Evolutionary conservation across 768 basidiomycete genomes (phyloP), one percentile per base, ranked within the genome.

Genomic region (Leccinum uliginosum): DNA sequence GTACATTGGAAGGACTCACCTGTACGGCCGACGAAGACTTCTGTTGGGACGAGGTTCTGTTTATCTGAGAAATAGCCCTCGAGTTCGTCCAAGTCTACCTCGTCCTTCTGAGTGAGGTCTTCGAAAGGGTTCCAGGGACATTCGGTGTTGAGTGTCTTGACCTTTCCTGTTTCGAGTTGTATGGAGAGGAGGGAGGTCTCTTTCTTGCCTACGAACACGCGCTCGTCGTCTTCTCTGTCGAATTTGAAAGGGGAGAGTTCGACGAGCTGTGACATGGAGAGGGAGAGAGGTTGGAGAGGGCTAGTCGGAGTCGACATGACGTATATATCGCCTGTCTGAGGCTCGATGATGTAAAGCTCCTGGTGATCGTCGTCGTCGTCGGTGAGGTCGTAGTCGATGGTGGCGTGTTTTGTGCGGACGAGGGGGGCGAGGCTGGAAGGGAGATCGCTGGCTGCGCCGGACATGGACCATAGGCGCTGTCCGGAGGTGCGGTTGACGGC

Each of bases 271-370:
- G 91, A 77, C 83, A 98, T 92, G 50, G 93, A 86, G 60, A 97
- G 83, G 1, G 94, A 93, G 59, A 99, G 87, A 49, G 89, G 91
- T 65, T 93, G 87, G 43, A 98, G 79, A 2, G 87, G 83, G 50
- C 80, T 81, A 14, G 78, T 78, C 1, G 86, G 84, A 0, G 83
- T 80, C 6, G 84, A 74, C 75, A 92, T 86, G 58, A 97, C 84
- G 70, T 90, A 98, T 62, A 98, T 91, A 65, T 93, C 89, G 7
- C 96, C 96, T 5, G 90, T 87, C 76, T 94, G 90, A 0, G 96
- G 96, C 67, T 98, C 96, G 52, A 98, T 90, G 58, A 98, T 87
- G 73, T 96, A 98, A 45, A 88, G 82, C 69, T 93, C 91, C 63
- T 84, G 82, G 26, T 75, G 70, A 1, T 71, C 66, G 54, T 74